These are phyloP conservation scores for Neofusicoccum cordaticola DNA, from an alignment of 2,329 filamentous ascomycete species.

Conservation along the genomic window DNA sequence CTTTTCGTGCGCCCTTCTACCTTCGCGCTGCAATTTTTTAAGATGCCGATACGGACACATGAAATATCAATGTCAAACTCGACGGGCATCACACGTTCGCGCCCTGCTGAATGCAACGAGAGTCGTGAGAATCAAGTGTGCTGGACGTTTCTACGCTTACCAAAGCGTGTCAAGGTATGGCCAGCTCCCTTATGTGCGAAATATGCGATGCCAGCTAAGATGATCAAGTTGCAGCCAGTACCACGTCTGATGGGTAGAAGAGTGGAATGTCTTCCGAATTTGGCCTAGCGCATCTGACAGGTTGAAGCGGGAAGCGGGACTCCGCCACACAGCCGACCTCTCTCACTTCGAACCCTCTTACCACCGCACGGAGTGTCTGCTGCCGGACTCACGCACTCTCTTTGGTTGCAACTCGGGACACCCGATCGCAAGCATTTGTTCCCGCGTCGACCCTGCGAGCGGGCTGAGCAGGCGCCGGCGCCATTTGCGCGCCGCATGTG, in stretches of 20 bases:
- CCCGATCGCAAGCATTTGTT: background rate
- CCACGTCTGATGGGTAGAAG: background rate
- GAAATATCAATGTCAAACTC: background rate
- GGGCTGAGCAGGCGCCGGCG: background rate
- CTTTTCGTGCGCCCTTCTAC: background rate
- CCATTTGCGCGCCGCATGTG: background rate
- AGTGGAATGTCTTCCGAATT: background rate
- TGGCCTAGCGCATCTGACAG: conserved; percentile 2
- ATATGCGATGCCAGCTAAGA: too few species aligned
- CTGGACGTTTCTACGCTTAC: too few species aligned
- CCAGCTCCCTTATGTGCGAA: too few species aligned
- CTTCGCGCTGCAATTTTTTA: background rate
- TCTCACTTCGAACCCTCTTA: background rate
- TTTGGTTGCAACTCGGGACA: background rate
- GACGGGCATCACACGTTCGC: too few species aligned
- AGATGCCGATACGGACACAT: background rate
- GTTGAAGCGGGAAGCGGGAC: background rate
- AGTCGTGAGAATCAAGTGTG: too few species aligned
- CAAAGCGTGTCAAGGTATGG: too few species aligned
- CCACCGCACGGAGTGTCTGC: background rate
- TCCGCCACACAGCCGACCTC: conserved; percentile 4
- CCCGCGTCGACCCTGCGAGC: background rate
- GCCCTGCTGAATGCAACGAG: too few species aligned
- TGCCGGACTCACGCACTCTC: background rate
- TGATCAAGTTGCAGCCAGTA: background rate